Percentiles rank a stretch among this genome's conserved stretches.
phyloP scores from a whole-genome alignment of 331 rosid genomes.

The Telfairia occidentalis region DNA sequence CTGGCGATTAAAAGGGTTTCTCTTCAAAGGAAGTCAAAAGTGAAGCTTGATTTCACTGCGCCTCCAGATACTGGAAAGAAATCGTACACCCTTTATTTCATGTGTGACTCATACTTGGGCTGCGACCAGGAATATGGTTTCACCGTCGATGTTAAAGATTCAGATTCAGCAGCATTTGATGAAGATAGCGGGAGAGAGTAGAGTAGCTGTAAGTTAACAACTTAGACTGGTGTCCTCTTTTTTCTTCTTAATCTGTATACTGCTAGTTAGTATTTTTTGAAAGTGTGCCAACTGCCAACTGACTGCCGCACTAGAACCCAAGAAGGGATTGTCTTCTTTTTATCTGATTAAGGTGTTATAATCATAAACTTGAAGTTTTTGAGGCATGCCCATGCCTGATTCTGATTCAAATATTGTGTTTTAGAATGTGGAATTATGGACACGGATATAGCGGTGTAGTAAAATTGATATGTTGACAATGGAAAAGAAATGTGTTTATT shows the following conservation, averaged over 20 bases:
- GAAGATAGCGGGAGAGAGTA: constrained; percentile 23
- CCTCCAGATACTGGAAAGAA: constrained; percentile 73
- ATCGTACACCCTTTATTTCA: constrained; percentile 58
- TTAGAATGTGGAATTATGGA: not conserved
- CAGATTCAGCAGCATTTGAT: constrained; percentile 45
- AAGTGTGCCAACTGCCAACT: not conserved
- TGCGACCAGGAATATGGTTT: constrained; percentile 86
- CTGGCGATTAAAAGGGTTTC: constrained; percentile 80
- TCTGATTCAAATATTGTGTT: not conserved
- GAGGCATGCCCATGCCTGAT: not conserved
- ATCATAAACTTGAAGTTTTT: not conserved
- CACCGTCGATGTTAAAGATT: constrained; percentile 51
- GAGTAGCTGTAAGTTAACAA: not conserved
- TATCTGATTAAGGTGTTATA: not conserved
- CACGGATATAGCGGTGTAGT: no score
- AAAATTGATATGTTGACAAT: not conserved
- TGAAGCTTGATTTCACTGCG: constrained; percentile 63
- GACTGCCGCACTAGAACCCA: not conserved
- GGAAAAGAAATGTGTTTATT: no score
- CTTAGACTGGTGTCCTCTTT: not conserved
- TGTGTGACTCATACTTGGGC: constrained; percentile 92
- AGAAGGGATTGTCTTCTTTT: not conserved
- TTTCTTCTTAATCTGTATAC: not conserved
- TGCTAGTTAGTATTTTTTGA: not conserved
- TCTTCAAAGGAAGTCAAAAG: constrained; percentile 57